Evolutionary conservation across 352 stramenopile species (phyloP), one percentile per base, ranked within the genome.

Genomic region (Phytophthora quininea): DNA sequence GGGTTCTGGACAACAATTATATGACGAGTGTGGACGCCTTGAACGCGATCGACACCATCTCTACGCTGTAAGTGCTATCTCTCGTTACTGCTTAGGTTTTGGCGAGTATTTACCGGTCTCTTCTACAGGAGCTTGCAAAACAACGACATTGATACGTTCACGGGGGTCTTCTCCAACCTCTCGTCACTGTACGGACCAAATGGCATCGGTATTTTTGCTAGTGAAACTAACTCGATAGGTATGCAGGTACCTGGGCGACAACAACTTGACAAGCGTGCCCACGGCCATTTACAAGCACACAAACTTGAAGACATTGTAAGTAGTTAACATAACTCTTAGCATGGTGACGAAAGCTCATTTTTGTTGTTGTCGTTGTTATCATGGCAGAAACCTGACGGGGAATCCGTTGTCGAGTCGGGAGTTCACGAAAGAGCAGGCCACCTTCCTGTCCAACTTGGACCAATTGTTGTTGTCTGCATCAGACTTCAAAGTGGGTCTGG

Each of bases 121-220:
- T 27, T 32, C 38, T 37, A 29, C 33, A 71, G 64, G 47, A 90
- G 79, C 37, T 61, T 91, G 10, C 78, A 80, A 19, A 74, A 86
- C 62, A 91, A 91, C 77, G 81, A 82, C 38, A 65, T 88, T 52
- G 71, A 65, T 45, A 68, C 64, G 35, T 91, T 77, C 63, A 72
- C 75, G 1, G 67, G 68, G 50, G 86, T 89, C 42, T 90, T 82
- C 69, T 67, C 74, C 1, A 74, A 77, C 50, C 54, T 89, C 27
- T 73, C 72, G 35, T 77, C 73, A 14, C 67, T 91, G 71, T 77
- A 67, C 10, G 62, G 62, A 27, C 3, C 8, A 43, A 15, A 24
- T 42, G 12, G 35, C 35, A 11, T 27, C 6, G 10, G 10, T 11
- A 11, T 11, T 11, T 40, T 11, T 6, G 35, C 35, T 40, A 11